Base-by-base conservation (phyloP, 1,284 basidiomycete genomes). In the Ustilago shanxiensis region DNA sequence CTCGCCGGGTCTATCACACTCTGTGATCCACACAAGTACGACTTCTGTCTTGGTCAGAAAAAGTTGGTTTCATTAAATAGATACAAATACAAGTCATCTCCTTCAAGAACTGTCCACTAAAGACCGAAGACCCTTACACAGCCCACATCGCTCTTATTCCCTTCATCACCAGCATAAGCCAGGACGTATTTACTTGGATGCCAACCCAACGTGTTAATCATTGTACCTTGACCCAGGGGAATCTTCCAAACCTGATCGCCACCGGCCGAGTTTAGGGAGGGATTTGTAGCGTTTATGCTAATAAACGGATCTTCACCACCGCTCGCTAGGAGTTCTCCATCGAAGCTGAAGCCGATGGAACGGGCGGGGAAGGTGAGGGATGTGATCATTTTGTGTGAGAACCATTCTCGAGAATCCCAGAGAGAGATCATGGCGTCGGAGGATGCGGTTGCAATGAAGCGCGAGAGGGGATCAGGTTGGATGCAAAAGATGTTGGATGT, bases 271-370 rank as follows among this genome's bases (percentile, higher is more conserved):
- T 47, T 31, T 16, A 22, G 41, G 2, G 51, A 31, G 22, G 60
- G 52, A 11, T 7, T 35, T 10, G 68, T 60, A 6, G 72, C 60
- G 8, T 69, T 74, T 45, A 83, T 77, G 13, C 49, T 44, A 41
- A 83, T 72, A 18, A 77, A 77, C 2, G 58, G 20, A 50, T 85
- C 83, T 54, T 85, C 83, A 1, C 83, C 83, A 22, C 78, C 81
- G 0, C 72, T 70, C 0, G 83, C 83, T 0, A 85, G 51, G 26
- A 84, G 69, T 49, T 85, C 83, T 2, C 83, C 83, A 22, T 85
- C 83, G 56, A 72, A 75, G 11, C 79, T 81, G 52, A 85, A 85
- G 1, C 70, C 70, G 20, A 85, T 79, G 8, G 74, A 64, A 16
- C 83, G 63, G 1, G 81, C 66, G 0, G 82, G 80, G 45, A 72